Percentiles rank a stretch among this genome's conserved stretches.
Conservation (phyloP, 1,139 yeast genomes). For the Scheffersomyces segobiensis region DNA sequence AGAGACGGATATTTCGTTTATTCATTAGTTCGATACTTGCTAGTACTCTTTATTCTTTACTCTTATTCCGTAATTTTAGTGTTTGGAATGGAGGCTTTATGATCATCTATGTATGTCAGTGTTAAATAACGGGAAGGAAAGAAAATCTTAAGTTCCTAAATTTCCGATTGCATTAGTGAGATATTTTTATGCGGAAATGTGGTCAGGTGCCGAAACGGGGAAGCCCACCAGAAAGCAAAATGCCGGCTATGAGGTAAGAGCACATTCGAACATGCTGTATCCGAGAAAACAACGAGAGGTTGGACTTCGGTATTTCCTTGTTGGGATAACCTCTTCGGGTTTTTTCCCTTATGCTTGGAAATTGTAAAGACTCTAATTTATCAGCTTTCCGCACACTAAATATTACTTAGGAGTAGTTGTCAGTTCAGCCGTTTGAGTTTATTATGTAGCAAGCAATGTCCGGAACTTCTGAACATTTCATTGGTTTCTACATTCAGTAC, state of each 20-base stretch:
- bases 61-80: not conserved
- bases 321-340: not conserved
- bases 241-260: too few species aligned
- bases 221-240: too few species aligned
- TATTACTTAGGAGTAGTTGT: not conserved
- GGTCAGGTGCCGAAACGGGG: not conserved
- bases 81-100: not conserved
- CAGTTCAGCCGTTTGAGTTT: not conserved
- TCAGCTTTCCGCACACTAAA: not conserved
- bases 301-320: not conserved
- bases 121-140: not conserved
- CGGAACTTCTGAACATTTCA: not conserved
- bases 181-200: not conserved
- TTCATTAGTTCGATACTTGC: not conserved
- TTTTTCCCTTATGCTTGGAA: not conserved
- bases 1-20: too few species aligned
- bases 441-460: not conserved
- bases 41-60: not conserved
- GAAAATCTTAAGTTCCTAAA: not conserved
- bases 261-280: not conserved
- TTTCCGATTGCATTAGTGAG: not conserved
- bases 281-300: not conserved
- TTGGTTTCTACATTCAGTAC: not conserved
- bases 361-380: not conserved
- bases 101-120: not conserved